Percentiles rank a stretch among this genome's conserved stretches.
Conservation (phyloP, 768 basidiomycete genomes). For the Tephrocybe sp. region DNA sequence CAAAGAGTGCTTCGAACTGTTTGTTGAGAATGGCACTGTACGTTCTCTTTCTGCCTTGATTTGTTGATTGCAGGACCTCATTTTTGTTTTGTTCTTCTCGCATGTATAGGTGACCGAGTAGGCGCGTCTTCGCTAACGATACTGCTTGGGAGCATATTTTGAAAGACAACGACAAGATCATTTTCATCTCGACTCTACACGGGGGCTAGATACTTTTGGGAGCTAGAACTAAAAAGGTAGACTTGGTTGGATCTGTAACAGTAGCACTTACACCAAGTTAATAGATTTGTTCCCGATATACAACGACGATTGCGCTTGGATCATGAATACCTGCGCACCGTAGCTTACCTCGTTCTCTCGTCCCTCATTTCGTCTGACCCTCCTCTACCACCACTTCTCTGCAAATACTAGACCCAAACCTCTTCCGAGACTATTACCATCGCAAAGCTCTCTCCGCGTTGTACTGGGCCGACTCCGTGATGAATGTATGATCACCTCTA, state of each 20-base stretch:
- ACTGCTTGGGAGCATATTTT: slow-evolving; percentile 94
- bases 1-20: slow-evolving; percentile 84
- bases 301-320: too few relatives aligned
- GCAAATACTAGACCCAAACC: slow-evolving; percentile 33
- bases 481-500: slow-evolving; percentile 12
- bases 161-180: slow-evolving; percentile 80
- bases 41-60: slow-evolving; percentile 33
- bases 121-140: slow-evolving; percentile 94
- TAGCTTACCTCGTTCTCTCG: slow-evolving; percentile 82
- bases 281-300: slow-evolving; percentile 21
- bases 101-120: slow-evolving; percentile 82
- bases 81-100: slow-evolving; percentile 23
- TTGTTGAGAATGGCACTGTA: slow-evolving; percentile 83
- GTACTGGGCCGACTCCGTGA: too few relatives aligned
- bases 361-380: too few relatives aligned
- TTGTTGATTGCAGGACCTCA: slow-evolving; percentile 27
- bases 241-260: neutral
- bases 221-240: neutral
- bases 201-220: slow-evolving; percentile 54
- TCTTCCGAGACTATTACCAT: slow-evolving; percentile 74
- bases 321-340: too few relatives aligned
- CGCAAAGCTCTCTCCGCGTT: slow-evolving; percentile 33
- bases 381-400: slow-evolving; percentile 28
- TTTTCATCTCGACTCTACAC: slow-evolving; percentile 95
- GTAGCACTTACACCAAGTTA: too few relatives aligned